Conservation (phyloP, 2,329 filamentous ascomycete species). For the Diplodia scrobiculata region DNA sequence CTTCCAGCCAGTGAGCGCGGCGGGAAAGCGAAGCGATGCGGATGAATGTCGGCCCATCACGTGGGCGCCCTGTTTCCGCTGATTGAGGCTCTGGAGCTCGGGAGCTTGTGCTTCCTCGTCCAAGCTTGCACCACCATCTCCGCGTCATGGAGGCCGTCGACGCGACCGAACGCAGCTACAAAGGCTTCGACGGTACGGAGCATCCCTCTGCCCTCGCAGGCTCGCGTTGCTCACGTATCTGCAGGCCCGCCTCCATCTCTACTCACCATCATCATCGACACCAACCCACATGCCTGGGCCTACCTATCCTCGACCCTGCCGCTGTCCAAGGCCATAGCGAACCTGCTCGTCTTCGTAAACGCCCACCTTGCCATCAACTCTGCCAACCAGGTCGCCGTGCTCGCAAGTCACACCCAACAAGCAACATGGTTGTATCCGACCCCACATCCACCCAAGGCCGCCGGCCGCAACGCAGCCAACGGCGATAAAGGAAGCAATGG, state of each 20-base stretch:
- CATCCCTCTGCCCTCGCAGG: slow-evolving; percentile 25
- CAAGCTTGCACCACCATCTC: slow-evolving; percentile 15
- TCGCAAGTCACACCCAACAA: slow-evolving; percentile 84
- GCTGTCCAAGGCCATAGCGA: slow-evolving; percentile 79
- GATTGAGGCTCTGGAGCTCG: background rate
- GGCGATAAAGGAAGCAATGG: slow-evolving; percentile 21
- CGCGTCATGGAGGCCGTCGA: slow-evolving; percentile 65
- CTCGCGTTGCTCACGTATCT: background rate
- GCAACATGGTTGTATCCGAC: slow-evolving; percentile 88
- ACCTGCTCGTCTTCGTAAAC: slow-evolving; percentile 94
- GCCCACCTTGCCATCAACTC: slow-evolving; percentile 93
- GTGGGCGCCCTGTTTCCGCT: background rate
- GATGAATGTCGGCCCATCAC: background rate
- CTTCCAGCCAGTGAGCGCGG: background rate
- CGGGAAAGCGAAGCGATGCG: background rate
- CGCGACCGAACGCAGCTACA: slow-evolving; percentile 54
- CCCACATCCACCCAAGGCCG: slow-evolving; percentile 35
- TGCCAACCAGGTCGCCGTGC: slow-evolving; percentile 85
- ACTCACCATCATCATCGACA: slow-evolving; percentile 88
- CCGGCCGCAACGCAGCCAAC: background rate
- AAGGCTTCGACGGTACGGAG: slow-evolving; percentile 41
- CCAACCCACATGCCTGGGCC: slow-evolving; percentile 93
- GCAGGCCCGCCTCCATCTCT: slow-evolving; percentile 71
- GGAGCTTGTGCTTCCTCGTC: background rate
- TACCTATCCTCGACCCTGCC: slow-evolving; percentile 73